Evolutionary conservation across 2,329 filamentous ascomycete species (phyloP).

Genomic region (Epichloe brachyelytri): DNA sequence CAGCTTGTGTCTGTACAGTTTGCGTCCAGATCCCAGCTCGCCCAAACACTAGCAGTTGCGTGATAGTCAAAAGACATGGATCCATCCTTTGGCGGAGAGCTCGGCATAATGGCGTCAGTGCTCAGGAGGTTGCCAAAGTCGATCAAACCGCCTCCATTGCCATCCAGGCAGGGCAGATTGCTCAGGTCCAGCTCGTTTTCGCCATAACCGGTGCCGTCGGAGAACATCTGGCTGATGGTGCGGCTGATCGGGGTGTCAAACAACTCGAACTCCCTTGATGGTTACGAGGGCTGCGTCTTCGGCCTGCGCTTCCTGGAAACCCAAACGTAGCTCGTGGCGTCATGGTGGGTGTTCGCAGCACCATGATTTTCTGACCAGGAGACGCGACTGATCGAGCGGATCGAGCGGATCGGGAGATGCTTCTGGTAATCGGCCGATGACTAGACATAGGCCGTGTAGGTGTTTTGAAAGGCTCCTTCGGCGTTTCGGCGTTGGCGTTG

Average conservation of each 20-base stretch:
- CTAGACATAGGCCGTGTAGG: conserved; percentile 49
- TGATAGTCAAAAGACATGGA: conserved; percentile 18
- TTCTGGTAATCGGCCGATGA: conserved; percentile 48
- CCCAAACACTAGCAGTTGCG: conserved; percentile 16
- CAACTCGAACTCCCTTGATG: conserved; percentile 25
- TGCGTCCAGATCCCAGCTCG: conserved; percentile 15
- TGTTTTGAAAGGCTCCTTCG: conserved; percentile 43
- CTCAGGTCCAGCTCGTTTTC: conserved; percentile 31
- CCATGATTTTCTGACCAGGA: conserved; percentile 26
- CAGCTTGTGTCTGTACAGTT: background rate
- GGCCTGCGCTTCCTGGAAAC: conserved; percentile 18
- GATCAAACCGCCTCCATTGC: conserved; percentile 21
- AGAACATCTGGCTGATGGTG: conserved; percentile 51
- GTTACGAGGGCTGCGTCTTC: conserved; percentile 31
- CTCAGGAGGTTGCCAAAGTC: conserved; percentile 37
- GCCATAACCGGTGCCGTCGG: conserved; percentile 36
- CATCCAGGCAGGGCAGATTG: conserved; percentile 25
- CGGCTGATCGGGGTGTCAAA: conserved; percentile 47
- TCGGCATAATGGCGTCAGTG: conserved; percentile 34
- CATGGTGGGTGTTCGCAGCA: conserved; percentile 37
- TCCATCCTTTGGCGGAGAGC: conserved; percentile 29
- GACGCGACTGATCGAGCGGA: conserved; percentile 32
- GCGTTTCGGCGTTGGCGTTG: conserved; percentile 23
- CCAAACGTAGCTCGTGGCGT: conserved; percentile 22
- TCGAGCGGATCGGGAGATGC: conserved; percentile 43